Base-by-base conservation (phyloP, 306 rosid species). In the Sechiopsis laciniata region DNA sequence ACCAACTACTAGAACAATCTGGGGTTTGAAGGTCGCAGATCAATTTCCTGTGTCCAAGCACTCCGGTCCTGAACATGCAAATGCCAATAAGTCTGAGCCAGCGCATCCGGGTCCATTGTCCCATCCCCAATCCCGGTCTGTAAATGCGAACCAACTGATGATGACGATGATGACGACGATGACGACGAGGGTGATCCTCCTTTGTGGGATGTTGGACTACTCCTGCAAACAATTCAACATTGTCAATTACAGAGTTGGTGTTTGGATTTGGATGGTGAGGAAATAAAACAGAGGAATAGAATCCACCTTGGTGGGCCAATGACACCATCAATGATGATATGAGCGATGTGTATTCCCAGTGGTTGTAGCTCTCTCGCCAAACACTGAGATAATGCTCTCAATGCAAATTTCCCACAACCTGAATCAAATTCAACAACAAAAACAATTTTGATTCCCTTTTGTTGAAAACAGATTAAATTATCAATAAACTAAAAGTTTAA, bases 331-430 rank as follows among this genome's bases (percentile, higher is more conserved):
- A 94, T 85, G 77, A 94, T 86, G n/a, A 94, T 85, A 77, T 94
- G 99, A 1, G 97, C 97, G 21, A 94, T 82, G 87, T 94, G 99
- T 78, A 94, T 88, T 46, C 99, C 99, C 14, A 78, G 81, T 1
- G 92, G 87, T 50, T 94, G 99, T 73, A 91, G 89, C 85, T 94
- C 99, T 77, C 78, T 91, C 0, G 99, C 93, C 75, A 94, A 35
- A 22, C 99, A 94, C 68, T 89, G 99, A 19, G 99, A 86, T 2
- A 94, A 82, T 12, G 87, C 99, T 74, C 99, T 89, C 76, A 91
- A 78, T 0, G 99, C 99, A 67, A 94, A 94, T 80, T 94, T 94
- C 67, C 99, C 99, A 76, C 99, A 91, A 72, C 99, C 99, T 94
- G 83, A 50, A 51, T 17, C 77, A 29, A 56, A 70, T 58, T 11